A percentile compares a stretch with the other conserved stretches of the same genome.
phyloP scores from a whole-genome alignment of 805 yeast species.

The Schwanniomyces pseudopolymorphus region DNA sequence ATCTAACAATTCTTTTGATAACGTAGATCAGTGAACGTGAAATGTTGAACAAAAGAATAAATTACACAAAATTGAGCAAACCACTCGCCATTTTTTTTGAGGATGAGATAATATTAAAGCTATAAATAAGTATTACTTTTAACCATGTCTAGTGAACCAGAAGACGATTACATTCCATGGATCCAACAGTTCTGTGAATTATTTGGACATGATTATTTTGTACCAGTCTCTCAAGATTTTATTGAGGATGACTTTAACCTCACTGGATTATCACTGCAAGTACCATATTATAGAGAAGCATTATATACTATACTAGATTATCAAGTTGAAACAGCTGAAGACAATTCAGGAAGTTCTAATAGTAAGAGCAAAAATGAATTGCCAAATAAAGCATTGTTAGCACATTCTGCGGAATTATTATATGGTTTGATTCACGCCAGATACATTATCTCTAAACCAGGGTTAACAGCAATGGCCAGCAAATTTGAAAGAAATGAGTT shows the following conservation, averaged over 20 bases:
- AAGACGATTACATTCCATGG: constrained; percentile 73
- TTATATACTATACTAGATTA: constrained; percentile 86
- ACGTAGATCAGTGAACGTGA: background rate
- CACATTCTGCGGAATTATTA: constrained; percentile 86
- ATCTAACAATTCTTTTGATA: background rate
- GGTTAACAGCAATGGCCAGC: constrained; percentile 88
- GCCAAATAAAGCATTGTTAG: constrained; percentile 72
- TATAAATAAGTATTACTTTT: background rate
- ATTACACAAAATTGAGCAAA: background rate
- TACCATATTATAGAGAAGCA: constrained; percentile 90
- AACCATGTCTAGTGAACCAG: constrained; percentile 41
- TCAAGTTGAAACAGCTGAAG: constrained; percentile 54
- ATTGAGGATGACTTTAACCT: constrained; percentile 96
- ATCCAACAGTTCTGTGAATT: constrained; percentile 74
- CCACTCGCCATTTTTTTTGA: background rate
- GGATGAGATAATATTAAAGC: constrained; percentile 2
- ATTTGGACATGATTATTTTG: constrained; percentile 87
- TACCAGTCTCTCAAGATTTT: constrained; percentile 87
- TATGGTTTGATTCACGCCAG: constrained; percentile 95
- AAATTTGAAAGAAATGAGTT: constrained; percentile 87
- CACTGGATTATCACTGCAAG: constrained; percentile 82
- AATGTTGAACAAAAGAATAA: background rate
- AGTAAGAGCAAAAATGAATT: constrained; percentile 33
- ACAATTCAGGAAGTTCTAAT: constrained; percentile 13
- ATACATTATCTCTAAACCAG: constrained; percentile 83